Base-by-base conservation (phyloP, 2,329 filamentous ascomycete genomes). In the Chrysoporthe deuterocubensis region DNA sequence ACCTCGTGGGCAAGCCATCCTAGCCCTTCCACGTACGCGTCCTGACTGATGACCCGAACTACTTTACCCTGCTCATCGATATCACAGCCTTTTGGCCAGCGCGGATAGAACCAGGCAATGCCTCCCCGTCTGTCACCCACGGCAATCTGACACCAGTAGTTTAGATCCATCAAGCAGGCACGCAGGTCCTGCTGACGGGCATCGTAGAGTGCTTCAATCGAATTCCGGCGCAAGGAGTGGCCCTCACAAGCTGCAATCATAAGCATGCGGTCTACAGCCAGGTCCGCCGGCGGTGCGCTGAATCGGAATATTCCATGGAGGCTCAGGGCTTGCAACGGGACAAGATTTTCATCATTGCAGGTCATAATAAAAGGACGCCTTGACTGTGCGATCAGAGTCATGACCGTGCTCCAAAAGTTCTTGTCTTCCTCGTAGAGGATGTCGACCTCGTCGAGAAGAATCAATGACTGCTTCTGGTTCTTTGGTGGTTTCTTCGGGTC, bases 131-230 rank as follows among this genome's bases (percentile, higher is more conserved):
- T 84, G 76, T 97, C 96, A 5, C 96, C 96, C 11, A 99, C 89
- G 0, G 91, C 93, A 79, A 98, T 94, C 77, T 99, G 96, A 76
- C 96, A 99, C 95, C 95, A 99, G 76, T 96, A 96, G 76, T 97
- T 90, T 40, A 99, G 85, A 70, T 98, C 94, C 66, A 86, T 89
- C 61, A 99, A 88, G 2, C 91, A 90, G 32, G 90, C 93, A 65
- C 96, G 89, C 14, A 99, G 81, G 76, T 99, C 96, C 40, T 85
- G 80, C 2, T 84, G 77, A 64, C 92, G 90, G 16, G 88, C 87
- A 64, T 85, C 82, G 74, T 94, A 97, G 2, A 99, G 84, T 7
- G 86, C 81, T 63, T 85, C 83, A 0, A 97, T 85, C 0, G 92
- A 88, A 37, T 86, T 77, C 52, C 93, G 86, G 50, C 84, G 80